phyloP scores from a whole-genome alignment of 148 eudicot genomes.

The Dianthus caryophyllus region DNA sequence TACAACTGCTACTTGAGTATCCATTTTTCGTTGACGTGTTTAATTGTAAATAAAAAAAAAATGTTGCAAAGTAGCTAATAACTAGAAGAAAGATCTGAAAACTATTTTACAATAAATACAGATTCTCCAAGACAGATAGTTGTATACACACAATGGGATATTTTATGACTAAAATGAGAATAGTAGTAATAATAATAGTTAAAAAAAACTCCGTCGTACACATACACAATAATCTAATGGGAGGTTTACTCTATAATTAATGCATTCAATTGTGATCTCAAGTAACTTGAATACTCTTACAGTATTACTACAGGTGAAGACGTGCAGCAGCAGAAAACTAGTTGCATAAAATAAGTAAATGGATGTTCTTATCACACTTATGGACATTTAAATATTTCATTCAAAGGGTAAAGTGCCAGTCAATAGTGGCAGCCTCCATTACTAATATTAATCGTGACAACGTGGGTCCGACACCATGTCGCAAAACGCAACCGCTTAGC shows the following conservation, averaged over 20 bases:
- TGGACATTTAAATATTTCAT: background rate
- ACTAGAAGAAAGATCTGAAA: background rate
- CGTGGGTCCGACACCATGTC: too few species aligned
- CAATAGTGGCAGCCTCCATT: background rate
- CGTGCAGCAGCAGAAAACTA: background rate
- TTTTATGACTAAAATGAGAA: too few species aligned
- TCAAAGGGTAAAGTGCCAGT: background rate
- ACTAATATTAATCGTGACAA: background rate
- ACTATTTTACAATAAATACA: too few species aligned
- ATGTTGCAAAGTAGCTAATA: background rate
- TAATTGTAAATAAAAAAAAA: background rate
- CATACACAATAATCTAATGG: too few species aligned
- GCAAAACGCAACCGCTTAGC: background rate
- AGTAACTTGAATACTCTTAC: background rate
- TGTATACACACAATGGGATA: too few species aligned
- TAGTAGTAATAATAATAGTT: too few species aligned
- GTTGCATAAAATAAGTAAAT: constrained; percentile 2
- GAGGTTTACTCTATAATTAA: background rate
- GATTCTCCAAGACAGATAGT: too few species aligned
- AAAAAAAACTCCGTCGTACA: too few species aligned
- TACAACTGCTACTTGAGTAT: constrained; percentile 19
- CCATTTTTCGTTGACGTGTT: background rate
- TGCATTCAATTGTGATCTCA: background rate
- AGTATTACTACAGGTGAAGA: constrained; percentile 3
- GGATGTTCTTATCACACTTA: background rate